Percentiles rank a stretch among this genome's conserved stretches.
Evolutionary conservation across 1,284 basidiomycete species (phyloP).

Genomic region (Stygiomarasmius scandens): DNA sequence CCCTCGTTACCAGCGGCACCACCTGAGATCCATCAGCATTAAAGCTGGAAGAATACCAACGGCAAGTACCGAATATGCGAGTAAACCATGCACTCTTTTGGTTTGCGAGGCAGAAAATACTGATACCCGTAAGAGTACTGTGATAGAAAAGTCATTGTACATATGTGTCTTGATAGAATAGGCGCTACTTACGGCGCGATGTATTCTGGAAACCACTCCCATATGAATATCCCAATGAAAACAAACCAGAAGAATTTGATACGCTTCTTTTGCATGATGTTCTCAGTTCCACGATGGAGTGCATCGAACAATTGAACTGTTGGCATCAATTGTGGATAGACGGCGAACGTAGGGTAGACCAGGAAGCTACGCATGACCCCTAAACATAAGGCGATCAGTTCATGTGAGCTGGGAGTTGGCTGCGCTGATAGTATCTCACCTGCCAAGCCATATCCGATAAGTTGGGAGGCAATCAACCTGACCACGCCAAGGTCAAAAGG

Average conservation of each 20-base stretch:
- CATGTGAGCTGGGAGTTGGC: not conserved
- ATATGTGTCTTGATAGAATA: not conserved
- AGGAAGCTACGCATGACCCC: slow-evolving; percentile 40
- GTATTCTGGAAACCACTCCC: slow-evolving; percentile 46
- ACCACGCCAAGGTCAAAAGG: slow-evolving; percentile 15
- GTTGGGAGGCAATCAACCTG: slow-evolving; percentile 44
- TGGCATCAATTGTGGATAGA: slow-evolving; percentile 46
- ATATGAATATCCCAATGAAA: slow-evolving; percentile 51
- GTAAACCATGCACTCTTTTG: slow-evolving; percentile 57
- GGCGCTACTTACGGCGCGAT: slow-evolving; percentile 8
- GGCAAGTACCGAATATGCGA: slow-evolving; percentile 49
- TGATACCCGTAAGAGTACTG: slow-evolving; percentile 54
- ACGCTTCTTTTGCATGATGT: slow-evolving; percentile 51
- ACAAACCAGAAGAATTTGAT: slow-evolving; percentile 59
- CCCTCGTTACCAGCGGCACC: slow-evolving; percentile 48
- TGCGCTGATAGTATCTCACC: slow-evolving; percentile 31
- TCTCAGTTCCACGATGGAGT: slow-evolving; percentile 51
- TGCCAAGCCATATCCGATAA: slow-evolving; percentile 57
- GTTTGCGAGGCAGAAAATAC: slow-evolving; percentile 59
- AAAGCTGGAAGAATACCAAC: not conserved
- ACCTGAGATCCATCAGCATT: slow-evolving; percentile 1
- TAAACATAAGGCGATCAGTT: slow-evolving; percentile 7
- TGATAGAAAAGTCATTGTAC: not conserved
- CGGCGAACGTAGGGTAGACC: slow-evolving; percentile 46
- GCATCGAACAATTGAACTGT: slow-evolving; percentile 58